Evolutionary conservation across 2,329 filamentous ascomycete genomes (phyloP).

Genomic region (Pseudogymnoascus sp.): DNA sequence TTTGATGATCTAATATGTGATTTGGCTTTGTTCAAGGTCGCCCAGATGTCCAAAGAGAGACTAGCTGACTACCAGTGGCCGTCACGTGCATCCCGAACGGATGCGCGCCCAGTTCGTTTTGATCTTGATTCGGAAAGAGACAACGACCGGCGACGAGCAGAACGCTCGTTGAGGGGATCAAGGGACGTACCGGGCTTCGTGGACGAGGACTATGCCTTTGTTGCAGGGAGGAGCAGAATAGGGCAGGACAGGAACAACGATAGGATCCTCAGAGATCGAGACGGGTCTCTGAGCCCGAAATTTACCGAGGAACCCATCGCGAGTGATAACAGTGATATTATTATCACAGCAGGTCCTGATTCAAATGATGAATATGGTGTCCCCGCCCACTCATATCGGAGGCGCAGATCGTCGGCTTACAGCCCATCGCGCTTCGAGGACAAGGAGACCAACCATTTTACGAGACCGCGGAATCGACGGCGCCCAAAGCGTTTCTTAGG

Average conservation of each 20-base stretch:
- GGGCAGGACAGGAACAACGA: background rate
- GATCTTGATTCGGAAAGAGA: conserved; percentile 2
- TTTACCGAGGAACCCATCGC: background rate
- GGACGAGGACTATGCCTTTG: background rate
- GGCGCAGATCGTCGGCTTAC: background rate
- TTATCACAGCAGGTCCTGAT: conserved; percentile 4
- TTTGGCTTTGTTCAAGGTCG: background rate
- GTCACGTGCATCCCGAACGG: background rate
- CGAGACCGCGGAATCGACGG: background rate
- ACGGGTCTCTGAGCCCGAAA: background rate
- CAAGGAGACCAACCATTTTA: background rate
- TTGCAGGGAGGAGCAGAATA: background rate
- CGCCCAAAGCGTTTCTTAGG: background rate
- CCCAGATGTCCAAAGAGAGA: background rate
- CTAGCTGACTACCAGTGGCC: background rate
- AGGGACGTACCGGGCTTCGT: background rate
- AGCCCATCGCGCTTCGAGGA: background rate
- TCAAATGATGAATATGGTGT: conserved; percentile 1
- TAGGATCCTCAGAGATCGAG: background rate
- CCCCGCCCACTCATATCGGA: background rate
- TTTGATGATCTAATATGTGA: background rate
- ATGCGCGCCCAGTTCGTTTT: conserved; percentile 5
- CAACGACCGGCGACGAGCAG: background rate
- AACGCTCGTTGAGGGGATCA: background rate
- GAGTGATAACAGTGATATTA: conserved; percentile 7